Percentiles rank a stretch among this genome's conserved stretches.
These are phyloP conservation scores for Moelleriella libera DNA, from an alignment of 2,329 filamentous ascomycete genomes.

Conservation along the genomic window DNA sequence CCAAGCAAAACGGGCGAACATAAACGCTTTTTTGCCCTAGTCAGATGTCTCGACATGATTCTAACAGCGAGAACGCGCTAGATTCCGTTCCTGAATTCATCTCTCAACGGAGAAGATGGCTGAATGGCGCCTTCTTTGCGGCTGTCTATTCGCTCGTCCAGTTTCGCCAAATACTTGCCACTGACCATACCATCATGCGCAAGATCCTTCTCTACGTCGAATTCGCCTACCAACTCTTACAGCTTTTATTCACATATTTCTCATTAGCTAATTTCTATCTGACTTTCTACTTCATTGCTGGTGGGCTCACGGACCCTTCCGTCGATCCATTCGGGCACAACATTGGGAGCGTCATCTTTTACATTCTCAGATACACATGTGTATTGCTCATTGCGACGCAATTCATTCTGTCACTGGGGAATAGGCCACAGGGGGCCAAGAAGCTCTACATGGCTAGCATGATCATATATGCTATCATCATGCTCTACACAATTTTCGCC, in stretches of 20 bases:
- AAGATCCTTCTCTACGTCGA: conserved; percentile 91
- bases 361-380: conserved; percentile 70
- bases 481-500: conserved; percentile 88
- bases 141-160: conserved; percentile 95
- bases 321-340: conserved; percentile 87
- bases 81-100: conserved; percentile 94
- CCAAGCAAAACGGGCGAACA: not conserved
- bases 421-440: conserved; percentile 87
- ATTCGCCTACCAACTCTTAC: conserved; percentile 87
- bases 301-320: conserved; percentile 63
- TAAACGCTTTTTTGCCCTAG: not conserved
- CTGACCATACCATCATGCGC: conserved; percentile 78
- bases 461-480: conserved; percentile 84
- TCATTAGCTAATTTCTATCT: conserved; percentile 98
- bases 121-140: conserved; percentile 97
- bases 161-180: conserved; percentile 82
- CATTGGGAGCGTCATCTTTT: conserved; percentile 75
- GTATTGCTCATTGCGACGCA: conserved; percentile 84
- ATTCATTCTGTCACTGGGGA: conserved; percentile 93
- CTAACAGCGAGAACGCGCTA: conserved; percentile 14
- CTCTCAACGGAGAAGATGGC: conserved; percentile 88
- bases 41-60: not conserved
- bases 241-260: conserved; percentile 92
- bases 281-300: conserved; percentile 95
- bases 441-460: conserved; percentile 81